Evolutionary conservation across 176 grass and related monocot genomes (phyloP).

Genomic region (Ampelocalamus luodianensis): DNA sequence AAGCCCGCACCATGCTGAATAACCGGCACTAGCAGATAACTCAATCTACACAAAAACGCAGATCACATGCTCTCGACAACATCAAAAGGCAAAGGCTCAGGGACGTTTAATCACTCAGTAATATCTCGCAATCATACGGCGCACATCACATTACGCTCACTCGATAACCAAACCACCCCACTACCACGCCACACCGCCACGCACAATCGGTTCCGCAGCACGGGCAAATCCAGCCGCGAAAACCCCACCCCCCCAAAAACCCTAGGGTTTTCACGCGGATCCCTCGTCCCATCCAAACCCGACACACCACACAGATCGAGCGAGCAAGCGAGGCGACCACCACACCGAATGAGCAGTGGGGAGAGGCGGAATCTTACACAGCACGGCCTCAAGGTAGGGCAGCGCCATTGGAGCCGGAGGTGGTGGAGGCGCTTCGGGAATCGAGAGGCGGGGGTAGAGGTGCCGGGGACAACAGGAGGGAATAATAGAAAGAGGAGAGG

Average conservation of each 20-base stretch:
- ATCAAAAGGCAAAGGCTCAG: not conserved
- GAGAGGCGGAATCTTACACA: constrained; percentile 58
- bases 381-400: constrained; percentile 82
- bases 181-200: not conserved
- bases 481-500: not conserved
- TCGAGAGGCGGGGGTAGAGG: not conserved
- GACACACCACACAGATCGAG: constrained; percentile 14
- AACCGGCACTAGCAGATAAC: not conserved
- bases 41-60: not conserved
- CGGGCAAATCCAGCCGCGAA: constrained; percentile 7
- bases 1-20: not conserved
- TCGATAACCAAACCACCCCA: not conserved
- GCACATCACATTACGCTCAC: constrained; percentile 9
- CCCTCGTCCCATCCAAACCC: constrained; percentile 22
- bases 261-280: constrained; percentile 54
- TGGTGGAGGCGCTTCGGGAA: not conserved
- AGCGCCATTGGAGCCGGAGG: constrained; percentile 68
- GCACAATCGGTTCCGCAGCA: not conserved
- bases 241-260: not conserved
- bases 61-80: not conserved
- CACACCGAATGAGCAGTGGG: not conserved
- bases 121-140: not conserved
- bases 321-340: not conserved
- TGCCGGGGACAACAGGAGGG: not conserved
- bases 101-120: not conserved